Conservation (phyloP, 345 rosid species). For the Lumnitzera racemosa region DNA sequence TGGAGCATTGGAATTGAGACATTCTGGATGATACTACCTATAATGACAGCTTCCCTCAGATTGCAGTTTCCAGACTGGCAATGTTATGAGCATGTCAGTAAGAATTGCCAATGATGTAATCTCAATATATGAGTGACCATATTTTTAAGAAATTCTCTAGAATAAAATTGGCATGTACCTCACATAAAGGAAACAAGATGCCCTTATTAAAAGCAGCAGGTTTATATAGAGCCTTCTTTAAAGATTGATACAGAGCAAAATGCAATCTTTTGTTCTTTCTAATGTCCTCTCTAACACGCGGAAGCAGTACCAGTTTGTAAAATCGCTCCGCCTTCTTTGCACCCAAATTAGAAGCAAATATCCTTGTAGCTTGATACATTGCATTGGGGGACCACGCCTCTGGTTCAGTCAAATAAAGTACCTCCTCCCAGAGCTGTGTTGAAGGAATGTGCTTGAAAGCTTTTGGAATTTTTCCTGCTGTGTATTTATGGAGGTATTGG, state of each 20-base stretch:
- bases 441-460: constrained; percentile 75
- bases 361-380: constrained; percentile 82
- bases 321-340: constrained; percentile 63
- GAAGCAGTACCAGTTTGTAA: constrained; percentile 75
- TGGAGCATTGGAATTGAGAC: constrained; percentile 84
- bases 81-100: constrained; percentile 2
- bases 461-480: constrained; percentile 82
- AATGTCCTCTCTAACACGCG: constrained; percentile 87
- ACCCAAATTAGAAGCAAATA: constrained; percentile 72
- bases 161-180: constrained; percentile 30
- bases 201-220: constrained; percentile 97
- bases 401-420: constrained; percentile 80
- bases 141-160: too few species aligned
- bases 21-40: constrained; percentile 83
- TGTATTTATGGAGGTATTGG: constrained; percentile 61
- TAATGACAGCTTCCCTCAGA: constrained; percentile 86
- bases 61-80: constrained; percentile 91
- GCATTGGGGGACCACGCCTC: constrained; percentile 97
- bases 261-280: constrained; percentile 74
- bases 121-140: too few species aligned
- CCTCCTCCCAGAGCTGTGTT: constrained; percentile 77
- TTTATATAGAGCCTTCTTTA: constrained; percentile 74
- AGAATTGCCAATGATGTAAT: too few species aligned
- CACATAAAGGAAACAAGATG: constrained; percentile 74
- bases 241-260: constrained; percentile 73